Evolutionary conservation across 139 green algal species (phyloP).

Genomic region (Deuterostichococcus epilithicus): DNA sequence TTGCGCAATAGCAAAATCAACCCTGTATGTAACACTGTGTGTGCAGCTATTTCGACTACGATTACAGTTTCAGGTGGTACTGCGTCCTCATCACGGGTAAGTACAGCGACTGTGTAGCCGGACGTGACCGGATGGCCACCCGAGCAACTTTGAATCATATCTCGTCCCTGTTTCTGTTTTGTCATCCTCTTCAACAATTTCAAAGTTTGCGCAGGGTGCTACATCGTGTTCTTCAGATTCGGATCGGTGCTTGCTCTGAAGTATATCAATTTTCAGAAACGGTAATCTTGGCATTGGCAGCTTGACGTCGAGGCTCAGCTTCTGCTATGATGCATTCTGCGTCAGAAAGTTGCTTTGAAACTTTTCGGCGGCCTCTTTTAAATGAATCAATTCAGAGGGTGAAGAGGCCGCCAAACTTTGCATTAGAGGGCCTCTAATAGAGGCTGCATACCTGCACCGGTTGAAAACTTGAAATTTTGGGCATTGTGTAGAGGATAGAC

Average conservation of each 20-base stretch:
- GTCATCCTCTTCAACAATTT: not conserved
- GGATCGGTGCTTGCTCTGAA: constrained; percentile 43
- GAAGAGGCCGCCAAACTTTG: no score
- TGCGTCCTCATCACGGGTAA: constrained; percentile 32
- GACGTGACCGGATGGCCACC: not conserved
- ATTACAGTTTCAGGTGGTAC: constrained; percentile 52
- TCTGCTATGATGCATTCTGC: no score
- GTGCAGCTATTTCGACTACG: constrained; percentile 73
- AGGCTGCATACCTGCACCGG: no score
- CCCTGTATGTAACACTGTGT: no score
- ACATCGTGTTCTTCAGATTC: constrained; percentile 46
- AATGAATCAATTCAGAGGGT: no score
- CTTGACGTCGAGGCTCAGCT: no score
- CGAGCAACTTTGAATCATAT: not conserved
- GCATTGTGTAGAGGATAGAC: no score
- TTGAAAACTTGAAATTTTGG: no score
- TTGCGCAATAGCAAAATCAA: constrained; percentile 27
- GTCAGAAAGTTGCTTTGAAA: no score
- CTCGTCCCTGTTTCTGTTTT: not conserved
- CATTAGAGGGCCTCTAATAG: no score
- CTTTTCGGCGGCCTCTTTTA: no score
- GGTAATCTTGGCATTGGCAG: constrained; percentile 18
- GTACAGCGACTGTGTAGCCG: constrained; percentile 41
- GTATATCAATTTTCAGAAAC: constrained; percentile 60
- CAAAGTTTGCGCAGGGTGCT: constrained; percentile 12